Evolutionary conservation across 345 rosid genomes (phyloP).

Genomic region (Aquilaria malaccensis): DNA sequence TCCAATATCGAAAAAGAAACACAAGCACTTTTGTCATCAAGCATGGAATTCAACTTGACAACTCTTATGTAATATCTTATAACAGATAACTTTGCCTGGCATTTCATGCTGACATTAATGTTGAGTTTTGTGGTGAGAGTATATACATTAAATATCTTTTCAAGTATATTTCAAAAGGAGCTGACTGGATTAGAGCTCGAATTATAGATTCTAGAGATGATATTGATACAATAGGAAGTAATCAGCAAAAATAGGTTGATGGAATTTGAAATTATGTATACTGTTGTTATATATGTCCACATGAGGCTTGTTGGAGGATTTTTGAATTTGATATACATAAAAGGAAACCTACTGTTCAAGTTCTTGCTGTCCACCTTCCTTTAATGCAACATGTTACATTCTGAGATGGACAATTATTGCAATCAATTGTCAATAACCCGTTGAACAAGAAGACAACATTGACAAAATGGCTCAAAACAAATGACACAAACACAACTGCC

Average conservation of each 20-base stretch:
- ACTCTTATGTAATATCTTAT: not conserved
- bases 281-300: not conserved
- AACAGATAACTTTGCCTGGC: not conserved
- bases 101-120: constrained; percentile 8
- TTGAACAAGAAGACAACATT: not conserved
- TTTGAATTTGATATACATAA: not conserved
- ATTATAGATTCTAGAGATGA: not conserved
- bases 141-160: not conserved
- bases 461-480: not conserved
- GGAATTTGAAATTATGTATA: not conserved
- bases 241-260: not conserved
- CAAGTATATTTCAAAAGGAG: constrained; percentile 3
- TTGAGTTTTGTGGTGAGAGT: not conserved
- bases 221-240: not conserved
- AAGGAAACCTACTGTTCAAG: not conserved
- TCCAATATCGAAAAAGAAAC: not conserved
- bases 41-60: not conserved
- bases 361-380: not conserved
- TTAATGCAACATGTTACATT: not conserved
- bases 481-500: not conserved
- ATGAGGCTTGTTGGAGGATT: not conserved
- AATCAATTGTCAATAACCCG: not conserved
- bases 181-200: not conserved
- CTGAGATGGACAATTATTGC: not conserved
- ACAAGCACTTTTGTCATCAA: not conserved